Percentiles rank a stretch among this genome's conserved stretches.
phyloP scores from a whole-genome alignment of 2,329 filamentous ascomycete genomes.

The Fusarium sp. region DNA sequence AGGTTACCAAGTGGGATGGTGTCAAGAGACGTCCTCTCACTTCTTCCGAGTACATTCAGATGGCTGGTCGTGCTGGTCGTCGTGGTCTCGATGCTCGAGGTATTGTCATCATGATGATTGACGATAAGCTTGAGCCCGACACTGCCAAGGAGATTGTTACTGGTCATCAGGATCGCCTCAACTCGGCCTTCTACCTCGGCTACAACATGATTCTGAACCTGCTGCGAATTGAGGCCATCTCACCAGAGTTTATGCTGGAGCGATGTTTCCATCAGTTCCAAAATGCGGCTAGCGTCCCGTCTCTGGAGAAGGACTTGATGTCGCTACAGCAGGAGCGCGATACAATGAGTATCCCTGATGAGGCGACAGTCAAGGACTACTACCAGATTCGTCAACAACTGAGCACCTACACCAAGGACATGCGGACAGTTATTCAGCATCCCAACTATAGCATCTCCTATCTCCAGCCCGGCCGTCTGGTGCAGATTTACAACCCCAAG shows the following conservation, averaged over 20 bases:
- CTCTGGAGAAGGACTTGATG: constrained; percentile 84
- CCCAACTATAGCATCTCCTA: constrained; percentile 88
- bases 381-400: constrained; percentile 90
- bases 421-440: constrained; percentile 91
- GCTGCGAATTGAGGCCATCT: constrained; percentile 98
- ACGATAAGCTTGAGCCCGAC: constrained; percentile 93
- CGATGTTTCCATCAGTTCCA: constrained; percentile 99
- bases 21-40: constrained; percentile 84
- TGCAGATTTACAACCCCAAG: constrained; percentile 82
- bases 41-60: constrained; percentile 96
- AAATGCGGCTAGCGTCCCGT: constrained; percentile 87
- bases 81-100: constrained; percentile 97
- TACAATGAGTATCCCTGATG: constrained; percentile 82
- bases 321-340: constrained; percentile 81
- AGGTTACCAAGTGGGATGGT: constrained; percentile 95
- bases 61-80: constrained; percentile 97
- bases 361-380: constrained; percentile 91
- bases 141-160: constrained; percentile 96
- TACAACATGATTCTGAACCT: constrained; percentile 99
- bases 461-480: constrained; percentile 86
- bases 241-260: constrained; percentile 98
- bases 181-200: constrained; percentile 96
- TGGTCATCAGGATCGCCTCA: constrained; percentile 95
- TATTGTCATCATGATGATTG: constrained; percentile 99
- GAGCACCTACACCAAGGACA: constrained; percentile 85